phyloP scores from a whole-genome alignment of 768 basidiomycete genomes.

The Mycena maculata region DNA sequence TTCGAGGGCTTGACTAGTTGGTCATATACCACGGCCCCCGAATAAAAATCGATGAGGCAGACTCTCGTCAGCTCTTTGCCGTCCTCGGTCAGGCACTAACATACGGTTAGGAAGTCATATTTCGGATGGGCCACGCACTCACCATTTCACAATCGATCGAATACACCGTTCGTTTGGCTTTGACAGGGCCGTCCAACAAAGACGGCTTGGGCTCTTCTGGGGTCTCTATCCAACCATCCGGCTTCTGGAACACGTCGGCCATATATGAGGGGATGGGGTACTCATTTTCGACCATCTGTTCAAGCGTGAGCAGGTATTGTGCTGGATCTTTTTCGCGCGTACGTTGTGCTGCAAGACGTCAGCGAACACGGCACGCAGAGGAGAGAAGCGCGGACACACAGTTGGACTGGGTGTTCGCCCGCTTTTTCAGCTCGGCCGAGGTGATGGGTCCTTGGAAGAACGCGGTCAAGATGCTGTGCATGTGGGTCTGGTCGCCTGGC shows the following conservation, averaged over 20 bases:
- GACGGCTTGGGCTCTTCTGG: constrained; percentile 57
- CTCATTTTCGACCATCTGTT: constrained; percentile 95
- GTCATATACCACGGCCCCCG: constrained; percentile 84
- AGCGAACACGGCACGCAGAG: constrained; percentile 22
- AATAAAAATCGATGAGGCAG: constrained; percentile 82
- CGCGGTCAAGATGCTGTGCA: constrained; percentile 86
- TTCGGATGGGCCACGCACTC: constrained; percentile 35
- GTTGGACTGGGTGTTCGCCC: constrained; percentile 55
- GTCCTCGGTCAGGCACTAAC: constrained; percentile 87
- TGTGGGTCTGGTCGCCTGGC: constrained; percentile 85
- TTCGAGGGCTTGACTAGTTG: constrained; percentile 89
- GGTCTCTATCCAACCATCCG: constrained; percentile 86
- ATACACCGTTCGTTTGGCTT: constrained; percentile 65
- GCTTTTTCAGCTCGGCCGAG: constrained; percentile 80
- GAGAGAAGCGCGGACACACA: constrained; percentile 45
- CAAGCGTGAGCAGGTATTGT: constrained; percentile 78
- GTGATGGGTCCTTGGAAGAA: constrained; percentile 88
- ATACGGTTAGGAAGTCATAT: constrained; percentile 1
- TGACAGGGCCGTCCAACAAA: constrained; percentile 43
- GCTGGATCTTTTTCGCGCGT: constrained; percentile 72
- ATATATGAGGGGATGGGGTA: constrained; percentile 91
- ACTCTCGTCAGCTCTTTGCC: constrained; percentile 91
- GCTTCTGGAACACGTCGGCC: constrained; percentile 73
- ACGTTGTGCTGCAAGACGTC: constrained; percentile 60
- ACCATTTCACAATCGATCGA: constrained; percentile 99